Evolutionary conservation across 2,329 filamentous ascomycete genomes (phyloP), one percentile per base, ranked within the genome.

Genomic region (Cladosporium austrohemisphaericum): DNA sequence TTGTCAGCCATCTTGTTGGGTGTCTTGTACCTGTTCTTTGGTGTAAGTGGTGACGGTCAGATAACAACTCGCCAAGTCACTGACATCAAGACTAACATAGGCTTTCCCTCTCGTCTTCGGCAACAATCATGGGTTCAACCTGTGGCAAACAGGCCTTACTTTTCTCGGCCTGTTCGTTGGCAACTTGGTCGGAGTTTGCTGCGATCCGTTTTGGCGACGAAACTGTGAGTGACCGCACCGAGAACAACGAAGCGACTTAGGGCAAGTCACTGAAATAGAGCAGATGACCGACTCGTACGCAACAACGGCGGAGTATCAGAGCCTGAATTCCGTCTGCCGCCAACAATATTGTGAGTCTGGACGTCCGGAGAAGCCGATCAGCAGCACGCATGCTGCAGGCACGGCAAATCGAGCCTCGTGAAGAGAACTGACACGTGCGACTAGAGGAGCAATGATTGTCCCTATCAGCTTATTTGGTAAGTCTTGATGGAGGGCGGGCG

Each of bases 1-100:
- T 86, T 91, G 59, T 88, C 87, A 1, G 88, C 89, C 31, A 80
- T 96, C 47, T 73, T 95, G n/a, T 75, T 95, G 6, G 91, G 90
- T 4, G 85, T 95, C 36, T 71, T 95, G 2, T 95, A 95, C 64
- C 80, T 95, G 31, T 95, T 94, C 73, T 94, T 95, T 65, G 89
- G 89, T 16, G 60, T 59, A 50, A 43, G 52, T 54, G 14, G 11
- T 14, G 9, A 16, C 43, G 18, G 32, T 8, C 5, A 23, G n/a
- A n/a, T 2, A 2, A n/a, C 6, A 13, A 19, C 4, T 28, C 11
- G 10, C 38, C 16, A 11, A n/a, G 31, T n/a, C 18, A 20, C 43
- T 53, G 41, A 46, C n/a, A 32, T 16, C 9, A 20, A 28, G 16
- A n/a, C 13, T 48, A n/a, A n/a, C n/a, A n/a, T n/a, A 64, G 60